Evolutionary conservation across 768 basidiomycete species (phyloP), one percentile per base, ranked within the genome.

Genomic region (Jaapia argillacea): DNA sequence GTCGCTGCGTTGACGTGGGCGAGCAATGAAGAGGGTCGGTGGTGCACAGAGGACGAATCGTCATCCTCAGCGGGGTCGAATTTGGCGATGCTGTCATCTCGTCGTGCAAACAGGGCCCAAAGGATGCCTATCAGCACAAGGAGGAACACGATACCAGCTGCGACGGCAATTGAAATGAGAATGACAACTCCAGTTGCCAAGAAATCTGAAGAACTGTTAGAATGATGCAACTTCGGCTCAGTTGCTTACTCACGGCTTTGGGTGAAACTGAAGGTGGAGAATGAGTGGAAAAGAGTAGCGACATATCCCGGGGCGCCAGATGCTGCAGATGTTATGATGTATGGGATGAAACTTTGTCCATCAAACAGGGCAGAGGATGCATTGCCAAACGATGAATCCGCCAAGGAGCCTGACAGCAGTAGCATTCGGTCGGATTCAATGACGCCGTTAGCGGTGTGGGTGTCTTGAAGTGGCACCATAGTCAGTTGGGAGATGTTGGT

Each of bases 101-200:
- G 74, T 43, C 87, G 73, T 18, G 85, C 79, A 61, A 90, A 78
- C n/a, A 92, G 70, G 2, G 89, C 83, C 87, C 90, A 88, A 27
- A 94, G 63, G 43, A 94, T 85, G 40, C 89, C 89, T 44, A 91
- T 68, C 33, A 94, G 67, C 13, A 85, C 83, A 24, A 92, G 69
- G 1, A 93, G 68, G 73, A 92, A 93, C 27, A 93, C 85, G 18
- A 97, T 77, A 14, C 94, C 96, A 13, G 92, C 91, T 6, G 88
- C 82, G 51, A 97, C 96, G 21, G 96, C 96, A 49, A 99, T 96
- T 2, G 92, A 93, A 51, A 99, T 92, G 36, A 99, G 74, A 51
- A 98, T 97, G 43, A 99, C 91, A 27, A 98, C 74, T 1, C 94
- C 96, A 20, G 79, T 77, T 0, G 93, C 89, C 44, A 99, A 74